Conservation (phyloP, 2,329 filamentous ascomycete species). For the Elsinoe australis region DNA sequence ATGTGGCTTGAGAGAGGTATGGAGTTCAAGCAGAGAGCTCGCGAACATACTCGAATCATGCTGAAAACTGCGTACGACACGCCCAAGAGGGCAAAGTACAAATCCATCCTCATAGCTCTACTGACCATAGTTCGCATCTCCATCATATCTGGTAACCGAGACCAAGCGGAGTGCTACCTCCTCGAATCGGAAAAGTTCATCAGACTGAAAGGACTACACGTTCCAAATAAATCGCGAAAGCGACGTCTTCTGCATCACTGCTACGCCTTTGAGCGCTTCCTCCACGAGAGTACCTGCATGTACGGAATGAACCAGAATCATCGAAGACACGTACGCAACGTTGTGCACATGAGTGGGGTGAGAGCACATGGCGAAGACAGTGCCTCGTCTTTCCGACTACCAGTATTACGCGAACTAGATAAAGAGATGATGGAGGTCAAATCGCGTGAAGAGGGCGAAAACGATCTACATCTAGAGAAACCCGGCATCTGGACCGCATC, state of each 20-base stretch:
- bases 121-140: background rate
- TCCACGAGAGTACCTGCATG: background rate
- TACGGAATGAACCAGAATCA: background rate
- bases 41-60: constrained; percentile 20
- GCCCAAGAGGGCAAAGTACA: background rate
- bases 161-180: constrained; percentile 4
- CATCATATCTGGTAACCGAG: background rate
- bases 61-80: background rate
- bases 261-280: constrained; percentile 6
- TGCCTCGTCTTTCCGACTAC: background rate
- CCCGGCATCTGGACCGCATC: background rate
- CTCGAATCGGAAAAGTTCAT: constrained; percentile 6
- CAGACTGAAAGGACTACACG: background rate
- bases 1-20: constrained; percentile 30
- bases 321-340: background rate
- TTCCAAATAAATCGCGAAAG: background rate
- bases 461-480: background rate
- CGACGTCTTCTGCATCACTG: constrained; percentile 1
- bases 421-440: background rate
- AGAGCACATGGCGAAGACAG: background rate
- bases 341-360: background rate
- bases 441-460: constrained; percentile 3
- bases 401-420: background rate
- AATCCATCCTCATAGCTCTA: background rate
- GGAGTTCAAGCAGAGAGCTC: constrained; percentile 25